These are phyloP conservation scores for Lentinula raphanica DNA, from an alignment of 768 basidiomycete species.

Conservation along the genomic window DNA sequence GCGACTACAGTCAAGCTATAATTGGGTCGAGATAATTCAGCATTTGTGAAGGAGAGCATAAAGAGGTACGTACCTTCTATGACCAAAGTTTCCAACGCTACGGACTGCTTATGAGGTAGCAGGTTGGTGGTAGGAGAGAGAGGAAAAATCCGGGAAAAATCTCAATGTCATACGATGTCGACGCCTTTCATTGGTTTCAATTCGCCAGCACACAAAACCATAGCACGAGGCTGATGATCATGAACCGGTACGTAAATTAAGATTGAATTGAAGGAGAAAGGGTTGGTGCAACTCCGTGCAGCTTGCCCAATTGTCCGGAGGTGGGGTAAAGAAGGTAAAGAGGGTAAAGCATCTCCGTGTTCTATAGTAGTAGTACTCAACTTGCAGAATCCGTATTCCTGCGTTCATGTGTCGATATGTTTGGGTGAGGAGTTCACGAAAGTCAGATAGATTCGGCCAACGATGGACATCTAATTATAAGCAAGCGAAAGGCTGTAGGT, in stretches of 20 bases:
- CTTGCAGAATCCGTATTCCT: too few species aligned
- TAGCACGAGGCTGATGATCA: background rate
- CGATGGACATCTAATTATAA: constrained; percentile 11
- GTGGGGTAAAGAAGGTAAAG: too few species aligned
- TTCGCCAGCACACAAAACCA: background rate
- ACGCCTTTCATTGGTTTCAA: background rate
- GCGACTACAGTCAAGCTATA: background rate
- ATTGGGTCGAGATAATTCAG: background rate
- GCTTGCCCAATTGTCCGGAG: too few species aligned
- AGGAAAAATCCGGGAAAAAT: too few species aligned
- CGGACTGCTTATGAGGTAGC: background rate
- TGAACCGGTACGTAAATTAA: background rate
- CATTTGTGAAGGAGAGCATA: background rate
- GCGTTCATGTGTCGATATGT: too few species aligned
- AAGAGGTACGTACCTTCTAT: background rate
- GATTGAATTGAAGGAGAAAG: background rate
- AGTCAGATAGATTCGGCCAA: constrained; percentile 73
- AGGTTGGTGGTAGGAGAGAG: background rate
- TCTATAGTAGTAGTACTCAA: too few species aligned
- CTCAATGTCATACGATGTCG: background rate
- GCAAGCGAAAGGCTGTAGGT: too few species aligned
- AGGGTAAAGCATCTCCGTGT: too few species aligned
- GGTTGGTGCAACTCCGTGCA: constrained; percentile 47
- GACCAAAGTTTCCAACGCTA: too few species aligned
- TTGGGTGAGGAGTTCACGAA: too few species aligned